Evolutionary conservation across 2,329 filamentous ascomycete species (phyloP), one percentile per base, ranked within the genome.

Genomic region (Fusarium agapanthi): DNA sequence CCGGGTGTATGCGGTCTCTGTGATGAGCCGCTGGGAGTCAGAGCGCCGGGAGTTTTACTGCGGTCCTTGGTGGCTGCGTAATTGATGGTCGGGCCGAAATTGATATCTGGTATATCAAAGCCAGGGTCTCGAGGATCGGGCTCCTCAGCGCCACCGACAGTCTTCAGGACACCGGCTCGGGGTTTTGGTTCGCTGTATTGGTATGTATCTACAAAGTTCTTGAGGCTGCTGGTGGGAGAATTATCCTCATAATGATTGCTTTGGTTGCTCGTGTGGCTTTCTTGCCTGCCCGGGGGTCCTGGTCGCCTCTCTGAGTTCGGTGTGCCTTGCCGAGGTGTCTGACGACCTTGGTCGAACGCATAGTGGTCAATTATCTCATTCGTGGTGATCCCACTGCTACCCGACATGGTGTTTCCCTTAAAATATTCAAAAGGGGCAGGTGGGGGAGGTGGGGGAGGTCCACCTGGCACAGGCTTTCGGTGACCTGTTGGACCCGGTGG

Each of bases 51-150:
- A 0, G 77, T 76, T 67, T 81, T 83, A 64, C 72, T 81, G 11
- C 73, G 78, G 15, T 79, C 74, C n/a, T 81, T 65, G 24, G 79
- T 48, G 18, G 82, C 83, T 38, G 79, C 82, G 64, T 94, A 92
- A 67, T 92, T 91, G 75, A 93, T 84, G 0, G 95, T 97, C 11
- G 92, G 94, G 0, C 95, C 95, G 82, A 98, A 98, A 80, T 98
- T 91, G 70, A 97, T 89, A 9, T 87, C 83, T 2, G 94, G 93
- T 67, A 97, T 90, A 63, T 89, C 86, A 30, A 88, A 85, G 20
- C 84, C 79, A 1, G 79, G 55, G 56, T 66, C 67, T 45, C 63
- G 66, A 44, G 69, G 75, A 34, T 76, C 76, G 16, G 45, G 38
- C 13, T 76, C 76, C 4, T 84, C 82, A 7, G 78, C 76, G n/a